A percentile compares a stretch with the other conserved stretches of the same genome.
Conservation (phyloP, 2,329 filamentous ascomycete species). For the Dendrostoma leiphaemia region DNA sequence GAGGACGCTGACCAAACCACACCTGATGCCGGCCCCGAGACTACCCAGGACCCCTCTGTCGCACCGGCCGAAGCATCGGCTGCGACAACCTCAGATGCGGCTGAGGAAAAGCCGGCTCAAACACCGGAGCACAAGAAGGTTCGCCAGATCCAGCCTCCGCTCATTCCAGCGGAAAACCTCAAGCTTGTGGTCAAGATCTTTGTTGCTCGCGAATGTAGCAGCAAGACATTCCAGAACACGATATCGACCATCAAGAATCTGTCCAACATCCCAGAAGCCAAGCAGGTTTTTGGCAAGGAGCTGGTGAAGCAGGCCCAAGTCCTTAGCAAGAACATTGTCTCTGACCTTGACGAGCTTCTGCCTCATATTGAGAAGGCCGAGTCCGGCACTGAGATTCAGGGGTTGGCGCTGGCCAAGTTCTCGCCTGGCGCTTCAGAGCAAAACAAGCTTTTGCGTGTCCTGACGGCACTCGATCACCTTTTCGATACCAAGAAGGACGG, state of each 20-base stretch:
- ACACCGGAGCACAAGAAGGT: slow-evolving; percentile 47
- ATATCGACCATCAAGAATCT: slow-evolving; percentile 98
- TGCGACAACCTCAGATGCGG: neutral
- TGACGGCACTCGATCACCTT: slow-evolving; percentile 92
- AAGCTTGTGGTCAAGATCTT: slow-evolving; percentile 95
- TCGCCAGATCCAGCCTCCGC: slow-evolving; percentile 70
- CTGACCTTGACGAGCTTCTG: slow-evolving; percentile 80
- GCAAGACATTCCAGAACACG: slow-evolving; percentile 97
- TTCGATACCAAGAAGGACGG: slow-evolving; percentile 73
- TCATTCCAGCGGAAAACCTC: slow-evolving; percentile 85
- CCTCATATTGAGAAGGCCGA: slow-evolving; percentile 83
- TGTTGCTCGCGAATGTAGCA: slow-evolving; percentile 91
- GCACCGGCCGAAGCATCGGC: slow-evolving; percentile 27
- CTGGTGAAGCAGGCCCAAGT: slow-evolving; percentile 82
- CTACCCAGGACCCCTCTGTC: slow-evolving; percentile 14
- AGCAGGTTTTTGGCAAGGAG: slow-evolving; percentile 88
- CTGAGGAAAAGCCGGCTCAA: slow-evolving; percentile 32
- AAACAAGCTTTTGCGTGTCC: slow-evolving; percentile 86
- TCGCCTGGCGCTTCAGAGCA: slow-evolving; percentile 95
- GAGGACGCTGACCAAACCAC: slow-evolving; percentile 26
- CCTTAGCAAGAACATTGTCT: slow-evolving; percentile 79
- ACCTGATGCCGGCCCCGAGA: slow-evolving; percentile 19
- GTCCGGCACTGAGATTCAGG: slow-evolving; percentile 91
- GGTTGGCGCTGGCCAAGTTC: slow-evolving; percentile 90
- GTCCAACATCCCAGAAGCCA: slow-evolving; percentile 86